A percentile compares a stretch with the other conserved stretches of the same genome.
Conservation (phyloP, 176 grass and related monocot genomes). For the Carex kokanica region DNA sequence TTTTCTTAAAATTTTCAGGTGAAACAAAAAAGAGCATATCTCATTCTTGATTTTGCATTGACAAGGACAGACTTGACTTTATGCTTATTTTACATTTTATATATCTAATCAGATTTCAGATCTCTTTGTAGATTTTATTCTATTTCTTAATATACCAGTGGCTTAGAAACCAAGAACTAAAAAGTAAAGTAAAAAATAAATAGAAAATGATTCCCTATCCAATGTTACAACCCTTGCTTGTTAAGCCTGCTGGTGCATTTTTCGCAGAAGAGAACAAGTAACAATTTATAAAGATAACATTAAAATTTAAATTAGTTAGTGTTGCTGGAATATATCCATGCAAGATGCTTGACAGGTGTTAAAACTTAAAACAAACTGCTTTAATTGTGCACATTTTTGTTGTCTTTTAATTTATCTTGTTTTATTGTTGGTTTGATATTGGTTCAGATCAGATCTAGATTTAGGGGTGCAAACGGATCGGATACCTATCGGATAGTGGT, state of each 20-base stretch:
- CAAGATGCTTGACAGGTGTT: not conserved
- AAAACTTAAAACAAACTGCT: not conserved
- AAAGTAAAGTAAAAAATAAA: not conserved
- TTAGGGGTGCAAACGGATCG: no score
- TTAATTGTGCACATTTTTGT: constrained; percentile 16
- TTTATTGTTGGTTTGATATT: not conserved
- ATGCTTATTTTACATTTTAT: constrained; percentile 11
- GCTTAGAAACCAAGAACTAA: not conserved
- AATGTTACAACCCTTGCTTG: not conserved
- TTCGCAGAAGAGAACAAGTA: not conserved
- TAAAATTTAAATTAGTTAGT: not conserved
- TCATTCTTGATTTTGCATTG: constrained; percentile 24
- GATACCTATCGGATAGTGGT: no score
- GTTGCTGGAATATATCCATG: constrained; percentile 1
- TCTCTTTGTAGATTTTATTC: constrained; percentile 24
- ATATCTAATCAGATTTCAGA: not conserved
- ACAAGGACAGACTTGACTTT: constrained; percentile 18
- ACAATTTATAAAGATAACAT: not conserved
- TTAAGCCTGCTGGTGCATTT: not conserved
- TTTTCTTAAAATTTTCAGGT: not conserved
- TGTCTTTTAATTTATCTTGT: not conserved
- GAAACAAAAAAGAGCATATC: constrained; percentile 24
- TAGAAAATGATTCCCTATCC: not conserved
- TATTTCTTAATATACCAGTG: constrained; percentile 9
- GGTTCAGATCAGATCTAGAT: not conserved